A percentile compares a stretch with the other conserved stretches of the same genome.
Evolutionary conservation across 768 basidiomycete species (phyloP).

Genomic region (Cyclocybe cylindracea): DNA sequence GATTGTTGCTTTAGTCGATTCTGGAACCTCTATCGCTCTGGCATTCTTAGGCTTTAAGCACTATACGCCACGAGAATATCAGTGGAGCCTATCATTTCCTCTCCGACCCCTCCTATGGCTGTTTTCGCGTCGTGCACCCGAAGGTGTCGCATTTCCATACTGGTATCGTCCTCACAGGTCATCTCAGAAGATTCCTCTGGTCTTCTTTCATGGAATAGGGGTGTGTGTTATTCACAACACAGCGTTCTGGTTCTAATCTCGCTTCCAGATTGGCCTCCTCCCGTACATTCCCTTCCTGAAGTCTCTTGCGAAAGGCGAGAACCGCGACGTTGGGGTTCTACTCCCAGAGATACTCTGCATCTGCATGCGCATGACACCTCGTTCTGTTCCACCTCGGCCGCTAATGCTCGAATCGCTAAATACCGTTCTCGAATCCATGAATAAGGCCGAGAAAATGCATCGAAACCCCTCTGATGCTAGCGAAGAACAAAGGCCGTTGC

Average conservation of each 20-base stretch:
- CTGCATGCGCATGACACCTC: slow-evolving; percentile 56
- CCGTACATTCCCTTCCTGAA: slow-evolving; percentile 55
- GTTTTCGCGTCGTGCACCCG: slow-evolving; percentile 44
- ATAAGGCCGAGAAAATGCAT: slow-evolving; percentile 10
- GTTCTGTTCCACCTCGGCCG: slow-evolving; percentile 42
- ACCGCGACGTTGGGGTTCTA: slow-evolving; percentile 58
- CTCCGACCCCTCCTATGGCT: slow-evolving; percentile 46
- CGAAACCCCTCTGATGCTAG: background rate
- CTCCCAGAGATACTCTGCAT: slow-evolving; percentile 62
- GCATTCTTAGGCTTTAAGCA: slow-evolving; percentile 53
- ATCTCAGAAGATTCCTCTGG: slow-evolving; percentile 45
- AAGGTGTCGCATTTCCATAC: slow-evolving; percentile 31
- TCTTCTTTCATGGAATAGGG: slow-evolving; percentile 75
- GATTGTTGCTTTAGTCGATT: slow-evolving; percentile 58
- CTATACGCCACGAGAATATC: slow-evolving; percentile 34
- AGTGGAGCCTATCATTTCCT: slow-evolving; percentile 48
- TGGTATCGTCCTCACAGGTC: slow-evolving; percentile 50
- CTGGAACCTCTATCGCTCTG: slow-evolving; percentile 39
- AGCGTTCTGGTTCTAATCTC: background rate
- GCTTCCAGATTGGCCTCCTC: slow-evolving; percentile 57
- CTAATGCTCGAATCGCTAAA: slow-evolving; percentile 44
- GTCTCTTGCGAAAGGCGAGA: slow-evolving; percentile 36
- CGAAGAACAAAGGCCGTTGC: background rate
- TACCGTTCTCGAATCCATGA: slow-evolving; percentile 44
- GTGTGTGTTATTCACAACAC: slow-evolving; percentile 31